Base-by-base conservation (phyloP, 169 alveolate genomes). In the Eimeria necatrix region DNA sequence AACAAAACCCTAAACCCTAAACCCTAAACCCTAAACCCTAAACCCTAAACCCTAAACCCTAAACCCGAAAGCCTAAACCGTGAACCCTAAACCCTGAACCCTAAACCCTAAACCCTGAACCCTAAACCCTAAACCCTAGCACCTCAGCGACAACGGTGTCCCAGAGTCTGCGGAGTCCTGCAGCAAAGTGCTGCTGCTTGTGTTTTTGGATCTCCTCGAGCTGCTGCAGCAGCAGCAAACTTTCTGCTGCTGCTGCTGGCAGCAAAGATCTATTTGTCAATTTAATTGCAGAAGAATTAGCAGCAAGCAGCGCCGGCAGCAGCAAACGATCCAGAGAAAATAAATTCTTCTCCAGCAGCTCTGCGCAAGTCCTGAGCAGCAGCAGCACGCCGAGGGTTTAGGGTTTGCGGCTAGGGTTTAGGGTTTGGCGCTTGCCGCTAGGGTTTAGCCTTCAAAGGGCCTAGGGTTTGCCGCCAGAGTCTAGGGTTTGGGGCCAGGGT, bases 161-260 rank as follows among this genome's bases (percentile, higher is more conserved):
- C 96, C 97, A 89, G 64, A 96, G 94, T 51, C 84, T 48, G 71
- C 26, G 64, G 20, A 95, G 85, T 3, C 92, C 71, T 6, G 96
- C 84, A 32, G 95, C 90, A 51, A 97, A 90, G 53, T 60, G 91
- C 89, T 94, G 93, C 80, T 98, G 95, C 87, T 96, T 94, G 32
- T 71, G 74, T 24, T 95, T 95, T 95, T 97, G 97, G 46, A 84
- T 93, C 52, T 95, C 95, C 60, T 89, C 94, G 83, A 98, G 97
- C 83, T 96, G 97, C 64, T 96, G 96, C 20, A 95, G 68, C 49
- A 74, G 84, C 88, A 95, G 90, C 20, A 96, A 95, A 26, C 78
- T 71, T 12, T 95, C 97, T 16, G 90, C 91, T 12, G 70, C 78
- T 89, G 97, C 70, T 16, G 95, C 95, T 68, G 26, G 26, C 7